Conservation (phyloP, 176 grass and related monocot species). For the Rhynchospora breviuscula region DNA sequence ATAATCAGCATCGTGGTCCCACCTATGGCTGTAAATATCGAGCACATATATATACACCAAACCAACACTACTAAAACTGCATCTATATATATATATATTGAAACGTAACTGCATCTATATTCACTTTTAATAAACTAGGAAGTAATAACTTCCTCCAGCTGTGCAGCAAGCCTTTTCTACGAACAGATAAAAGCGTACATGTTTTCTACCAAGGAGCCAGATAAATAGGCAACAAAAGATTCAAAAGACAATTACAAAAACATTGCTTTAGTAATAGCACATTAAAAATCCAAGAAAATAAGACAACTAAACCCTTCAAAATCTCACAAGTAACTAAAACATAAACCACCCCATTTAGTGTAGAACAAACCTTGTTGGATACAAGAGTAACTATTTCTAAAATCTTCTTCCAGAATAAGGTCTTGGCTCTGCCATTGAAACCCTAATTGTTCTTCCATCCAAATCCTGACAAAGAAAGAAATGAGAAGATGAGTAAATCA, state of each 20-base stretch:
- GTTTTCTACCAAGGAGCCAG: background rate
- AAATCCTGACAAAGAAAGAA: constrained; percentile 54
- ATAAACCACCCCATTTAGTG: background rate
- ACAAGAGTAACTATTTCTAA: constrained; percentile 24
- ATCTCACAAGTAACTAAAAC: background rate
- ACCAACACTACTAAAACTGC: background rate
- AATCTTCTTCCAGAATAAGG: constrained; percentile 41
- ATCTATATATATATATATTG: too few species aligned
- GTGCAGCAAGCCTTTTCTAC: background rate
- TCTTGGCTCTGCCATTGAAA: constrained; percentile 75
- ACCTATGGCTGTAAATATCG: too few species aligned
- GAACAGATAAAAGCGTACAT: background rate
- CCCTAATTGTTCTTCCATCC: constrained; percentile 75
- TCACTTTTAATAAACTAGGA: background rate
- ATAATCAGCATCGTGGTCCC: too few species aligned
- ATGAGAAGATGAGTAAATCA: background rate
- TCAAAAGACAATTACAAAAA: background rate
- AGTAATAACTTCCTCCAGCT: background rate
- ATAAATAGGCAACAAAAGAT: background rate
- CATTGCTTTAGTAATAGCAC: constrained; percentile 2
- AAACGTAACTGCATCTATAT: too few species aligned
- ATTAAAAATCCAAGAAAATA: constrained; percentile 5
- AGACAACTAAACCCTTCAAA: constrained; percentile 7
- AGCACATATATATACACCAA: too few species aligned
- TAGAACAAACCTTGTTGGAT: background rate